phyloP scores from a whole-genome alignment of 768 basidiomycete species.

The Lactifluus echinatus region DNA sequence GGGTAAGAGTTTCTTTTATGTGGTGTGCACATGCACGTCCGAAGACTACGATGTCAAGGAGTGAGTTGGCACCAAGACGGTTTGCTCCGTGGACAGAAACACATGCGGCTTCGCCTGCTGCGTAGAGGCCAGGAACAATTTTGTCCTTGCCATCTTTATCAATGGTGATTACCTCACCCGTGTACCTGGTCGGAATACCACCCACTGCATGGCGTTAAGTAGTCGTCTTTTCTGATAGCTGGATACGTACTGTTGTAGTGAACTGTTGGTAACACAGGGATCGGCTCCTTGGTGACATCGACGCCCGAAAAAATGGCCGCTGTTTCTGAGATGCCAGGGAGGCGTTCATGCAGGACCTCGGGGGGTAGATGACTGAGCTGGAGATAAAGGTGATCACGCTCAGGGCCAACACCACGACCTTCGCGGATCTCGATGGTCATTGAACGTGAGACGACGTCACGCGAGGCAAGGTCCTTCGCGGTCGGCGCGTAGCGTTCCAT shows the following conservation, averaged over 20 bases:
- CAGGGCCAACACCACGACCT: constrained; percentile 96
- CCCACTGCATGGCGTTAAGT: constrained; percentile 58
- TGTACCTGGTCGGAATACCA: constrained; percentile 98
- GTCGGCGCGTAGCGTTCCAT: constrained; percentile 99
- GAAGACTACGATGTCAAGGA: constrained; percentile 97
- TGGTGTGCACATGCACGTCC: constrained; percentile 99
- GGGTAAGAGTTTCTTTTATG: constrained; percentile 83
- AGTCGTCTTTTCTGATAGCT: neutral
- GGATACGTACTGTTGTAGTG: constrained; percentile 88
- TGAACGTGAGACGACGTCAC: constrained; percentile 97
- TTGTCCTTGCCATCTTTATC: constrained; percentile 88
- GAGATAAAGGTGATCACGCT: constrained; percentile 94
- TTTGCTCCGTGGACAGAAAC: constrained; percentile 99
- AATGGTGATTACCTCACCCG: constrained; percentile 88
- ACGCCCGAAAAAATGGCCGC: constrained; percentile 98
- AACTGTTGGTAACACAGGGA: constrained; percentile 95
- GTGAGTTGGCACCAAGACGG: constrained; percentile 98
- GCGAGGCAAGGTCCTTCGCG: constrained; percentile 98
- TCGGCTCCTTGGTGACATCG: constrained; percentile 99
- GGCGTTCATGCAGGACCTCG: constrained; percentile 89
- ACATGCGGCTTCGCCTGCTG: constrained; percentile 97
- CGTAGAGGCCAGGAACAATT: constrained; percentile 93
- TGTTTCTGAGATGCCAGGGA: constrained; percentile 99
- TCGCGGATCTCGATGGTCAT: constrained; percentile 99
- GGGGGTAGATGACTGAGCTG: constrained; percentile 96